Evolutionary conservation across 2,329 filamentous ascomycete genomes (phyloP).

Genomic region (Clonostachys rosea): DNA sequence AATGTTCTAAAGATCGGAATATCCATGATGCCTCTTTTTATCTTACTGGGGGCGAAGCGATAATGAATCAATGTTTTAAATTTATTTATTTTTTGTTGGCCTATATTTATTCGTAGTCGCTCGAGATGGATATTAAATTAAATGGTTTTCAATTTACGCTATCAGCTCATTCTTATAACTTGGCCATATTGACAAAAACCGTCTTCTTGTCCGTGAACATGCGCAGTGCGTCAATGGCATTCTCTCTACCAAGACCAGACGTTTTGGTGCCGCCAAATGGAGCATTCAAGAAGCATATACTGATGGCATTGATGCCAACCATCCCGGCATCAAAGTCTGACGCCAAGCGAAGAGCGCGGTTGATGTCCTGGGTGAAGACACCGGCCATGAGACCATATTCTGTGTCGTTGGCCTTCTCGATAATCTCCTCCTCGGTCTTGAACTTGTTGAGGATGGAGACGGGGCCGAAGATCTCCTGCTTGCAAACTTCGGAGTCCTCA

Average conservation of each 20-base stretch:
- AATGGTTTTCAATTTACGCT: not conserved
- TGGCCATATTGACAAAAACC: conserved; percentile 35
- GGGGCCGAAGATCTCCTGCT: conserved; percentile 54
- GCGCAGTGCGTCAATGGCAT: conserved; percentile 38
- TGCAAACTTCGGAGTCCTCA: conserved; percentile 38
- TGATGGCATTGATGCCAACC: conserved; percentile 60
- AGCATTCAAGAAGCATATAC: conserved; percentile 25
- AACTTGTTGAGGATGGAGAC: conserved; percentile 51
- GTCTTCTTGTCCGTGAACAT: conserved; percentile 46
- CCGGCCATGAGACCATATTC: conserved; percentile 36
- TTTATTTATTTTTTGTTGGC: not conserved
- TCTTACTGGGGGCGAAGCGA: not conserved
- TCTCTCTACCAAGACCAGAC: conserved; percentile 42
- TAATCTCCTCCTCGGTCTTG: conserved; percentile 50
- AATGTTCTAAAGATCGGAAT: too few relatives aligned
- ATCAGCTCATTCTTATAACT: not conserved
- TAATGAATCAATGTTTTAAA: too few relatives aligned
- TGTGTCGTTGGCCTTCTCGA: conserved; percentile 50
- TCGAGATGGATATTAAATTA: not conserved
- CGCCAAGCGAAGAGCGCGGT: conserved; percentile 51
- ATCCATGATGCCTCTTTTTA: too few relatives aligned
- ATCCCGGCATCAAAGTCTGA: conserved; percentile 60
- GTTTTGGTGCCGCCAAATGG: conserved; percentile 48
- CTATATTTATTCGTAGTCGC: too few relatives aligned
- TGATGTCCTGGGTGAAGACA: conserved; percentile 60